Percentiles rank a stretch among this genome's conserved stretches.
phyloP scores from a whole-genome alignment of 352 stramenopile species.

The Phytophthora fragariaefolia region DNA sequence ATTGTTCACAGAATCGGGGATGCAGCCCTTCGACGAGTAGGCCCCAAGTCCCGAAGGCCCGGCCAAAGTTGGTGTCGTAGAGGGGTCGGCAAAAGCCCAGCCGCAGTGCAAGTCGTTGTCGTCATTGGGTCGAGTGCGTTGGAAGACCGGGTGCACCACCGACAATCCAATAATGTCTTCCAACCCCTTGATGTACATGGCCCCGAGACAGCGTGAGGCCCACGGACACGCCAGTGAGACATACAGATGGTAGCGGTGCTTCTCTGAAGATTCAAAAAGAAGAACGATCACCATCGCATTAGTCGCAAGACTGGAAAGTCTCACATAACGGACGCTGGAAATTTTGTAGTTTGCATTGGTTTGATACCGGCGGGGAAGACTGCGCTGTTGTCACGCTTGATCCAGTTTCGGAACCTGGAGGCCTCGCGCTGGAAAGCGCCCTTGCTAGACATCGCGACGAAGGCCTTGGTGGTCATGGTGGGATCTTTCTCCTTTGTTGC shows the following conservation, averaged over 20 bases:
- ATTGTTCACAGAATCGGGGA: conserved; percentile 69
- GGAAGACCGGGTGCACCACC: conserved; percentile 77
- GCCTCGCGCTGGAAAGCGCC: conserved; percentile 40
- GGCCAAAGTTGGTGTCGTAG: conserved; percentile 40
- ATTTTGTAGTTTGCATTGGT: background rate
- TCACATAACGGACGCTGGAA: conserved; percentile 13
- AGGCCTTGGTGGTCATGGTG: conserved; percentile 34
- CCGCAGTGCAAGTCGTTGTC: conserved; percentile 78
- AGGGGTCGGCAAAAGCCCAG: conserved; percentile 84
- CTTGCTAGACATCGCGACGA: conserved; percentile 34
- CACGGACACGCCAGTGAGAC: conserved; percentile 92
- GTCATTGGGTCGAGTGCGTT: conserved; percentile 67
- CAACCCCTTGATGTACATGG: conserved; percentile 90
- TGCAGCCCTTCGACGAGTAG: conserved; percentile 47
- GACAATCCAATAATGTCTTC: conserved; percentile 89
- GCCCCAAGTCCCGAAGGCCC: conserved; percentile 39
- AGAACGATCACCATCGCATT: too few relatives aligned
- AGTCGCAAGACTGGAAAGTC: conserved; percentile 13
- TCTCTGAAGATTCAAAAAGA: conserved; percentile 24
- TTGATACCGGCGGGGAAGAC: conserved; percentile 37
- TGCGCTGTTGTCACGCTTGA: conserved; percentile 27
- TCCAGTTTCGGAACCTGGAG: conserved; percentile 44
- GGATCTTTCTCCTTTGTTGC: too few relatives aligned
- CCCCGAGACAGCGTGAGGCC: conserved; percentile 59
- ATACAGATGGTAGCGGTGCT: conserved; percentile 90